Conservation (phyloP, 345 rosid species). For the Rhizophora mangle region DNA sequence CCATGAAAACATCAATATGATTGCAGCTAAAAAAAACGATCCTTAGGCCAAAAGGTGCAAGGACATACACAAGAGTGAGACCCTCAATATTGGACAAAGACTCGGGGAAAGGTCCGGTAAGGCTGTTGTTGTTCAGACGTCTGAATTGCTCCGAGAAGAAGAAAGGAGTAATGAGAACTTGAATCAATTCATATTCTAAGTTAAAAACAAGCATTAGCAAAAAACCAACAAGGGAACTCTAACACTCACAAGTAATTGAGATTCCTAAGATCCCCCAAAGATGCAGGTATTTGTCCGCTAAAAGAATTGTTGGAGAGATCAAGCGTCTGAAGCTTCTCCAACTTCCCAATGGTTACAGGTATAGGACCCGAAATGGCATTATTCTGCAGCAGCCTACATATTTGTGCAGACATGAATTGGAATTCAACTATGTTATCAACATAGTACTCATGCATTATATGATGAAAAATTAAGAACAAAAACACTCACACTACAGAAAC, state of each 20-base stretch:
- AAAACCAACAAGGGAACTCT: neutral
- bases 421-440: neutral
- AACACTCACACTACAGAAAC: neutral
- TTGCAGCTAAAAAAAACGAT: slow-evolving; percentile 9
- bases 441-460: neutral
- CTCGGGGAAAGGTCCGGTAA: slow-evolving; percentile 67
- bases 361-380: slow-evolving; percentile 83
- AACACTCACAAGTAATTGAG: slow-evolving; percentile 79
- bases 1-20: neutral
- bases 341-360: slow-evolving; percentile 75
- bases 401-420: slow-evolving; percentile 4
- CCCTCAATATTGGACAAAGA: slow-evolving; percentile 80
- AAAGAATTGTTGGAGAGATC: slow-evolving; percentile 91
- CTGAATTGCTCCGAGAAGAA: slow-evolving; percentile 41
- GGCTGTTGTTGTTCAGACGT: slow-evolving; percentile 97
- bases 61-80: slow-evolving; percentile 80
- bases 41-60: slow-evolving; percentile 4
- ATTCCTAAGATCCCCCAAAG: slow-evolving; percentile 72
- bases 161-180: slow-evolving; percentile 4
- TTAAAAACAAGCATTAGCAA: neutral
- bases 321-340: slow-evolving; percentile 80
- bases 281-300: slow-evolving; percentile 64
- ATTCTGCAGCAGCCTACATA: slow-evolving; percentile 86
- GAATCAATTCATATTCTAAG: neutral
- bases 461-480: neutral